These are phyloP conservation scores for Carallia brachiata DNA, from an alignment of 345 rosid genomes.

Conservation along the genomic window DNA sequence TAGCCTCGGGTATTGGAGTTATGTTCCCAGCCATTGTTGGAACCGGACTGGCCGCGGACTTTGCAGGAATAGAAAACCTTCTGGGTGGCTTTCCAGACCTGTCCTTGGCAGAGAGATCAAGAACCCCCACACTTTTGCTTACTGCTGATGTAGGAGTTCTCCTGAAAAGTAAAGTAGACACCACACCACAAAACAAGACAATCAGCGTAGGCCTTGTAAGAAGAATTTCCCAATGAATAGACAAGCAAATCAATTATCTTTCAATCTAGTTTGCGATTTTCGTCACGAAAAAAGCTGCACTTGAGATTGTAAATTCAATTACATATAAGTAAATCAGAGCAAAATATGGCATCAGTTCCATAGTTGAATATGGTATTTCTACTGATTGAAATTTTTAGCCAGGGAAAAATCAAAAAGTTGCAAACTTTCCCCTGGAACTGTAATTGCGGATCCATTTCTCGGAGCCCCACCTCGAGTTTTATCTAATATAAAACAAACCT, in stretches of 20 bases:
- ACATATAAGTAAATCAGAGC: no score
- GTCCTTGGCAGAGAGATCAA: constrained; percentile 67
- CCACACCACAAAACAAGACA: neutral
- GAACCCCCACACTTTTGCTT: constrained; percentile 73
- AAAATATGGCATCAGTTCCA: no score
- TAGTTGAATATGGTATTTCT: neutral
- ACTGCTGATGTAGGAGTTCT: constrained; percentile 46
- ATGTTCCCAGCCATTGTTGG: constrained; percentile 35
- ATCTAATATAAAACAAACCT: no score
- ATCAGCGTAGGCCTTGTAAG: neutral
- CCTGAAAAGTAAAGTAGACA: constrained; percentile 26
- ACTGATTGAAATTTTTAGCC: neutral
- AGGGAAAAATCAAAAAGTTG: neutral
- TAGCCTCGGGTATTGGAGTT: constrained; percentile 59
- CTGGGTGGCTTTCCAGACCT: constrained; percentile 81
- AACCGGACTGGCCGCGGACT: constrained; percentile 39
- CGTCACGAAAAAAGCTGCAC: no score
- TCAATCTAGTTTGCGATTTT: no score
- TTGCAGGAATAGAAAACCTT: constrained; percentile 70
- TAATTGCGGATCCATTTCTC: no score
- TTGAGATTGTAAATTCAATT: no score
- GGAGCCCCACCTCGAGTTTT: no score
- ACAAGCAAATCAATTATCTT: no score
- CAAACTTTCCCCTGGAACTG: neutral
- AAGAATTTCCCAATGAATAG: neutral